A percentile compares a stretch with the other conserved stretches of the same genome.
Evolutionary conservation across 805 yeast genomes (phyloP).

Genomic region (Yarrowia sp.): DNA sequence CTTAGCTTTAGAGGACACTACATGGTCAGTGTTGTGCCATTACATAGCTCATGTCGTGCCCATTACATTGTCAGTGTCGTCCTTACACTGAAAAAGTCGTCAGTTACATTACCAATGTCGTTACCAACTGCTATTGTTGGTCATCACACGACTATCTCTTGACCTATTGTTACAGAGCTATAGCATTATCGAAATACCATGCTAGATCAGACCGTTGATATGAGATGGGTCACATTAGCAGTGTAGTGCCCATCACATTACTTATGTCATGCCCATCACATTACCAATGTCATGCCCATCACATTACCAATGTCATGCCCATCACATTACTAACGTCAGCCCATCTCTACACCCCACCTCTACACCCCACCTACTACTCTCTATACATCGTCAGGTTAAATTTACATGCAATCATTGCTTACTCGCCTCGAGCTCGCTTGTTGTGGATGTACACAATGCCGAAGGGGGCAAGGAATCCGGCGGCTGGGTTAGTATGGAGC

Average conservation of each 20-base stretch:
- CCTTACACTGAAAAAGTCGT: background rate
- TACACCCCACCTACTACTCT: too few relatives aligned
- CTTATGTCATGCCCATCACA: background rate
- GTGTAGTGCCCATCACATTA: slow-evolving; percentile 1
- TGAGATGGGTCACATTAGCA: background rate
- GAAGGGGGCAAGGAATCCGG: slow-evolving; percentile 80
- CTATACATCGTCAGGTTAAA: slow-evolving; percentile 20
- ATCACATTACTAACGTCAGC: background rate
- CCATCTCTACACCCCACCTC: background rate
- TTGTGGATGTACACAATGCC: slow-evolving; percentile 79
- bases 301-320: background rate
- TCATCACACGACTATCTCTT: too few relatives aligned
- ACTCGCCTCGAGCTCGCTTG: slow-evolving; percentile 53
- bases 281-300: background rate
- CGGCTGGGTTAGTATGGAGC: slow-evolving; percentile 46
- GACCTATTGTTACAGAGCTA: too few relatives aligned
- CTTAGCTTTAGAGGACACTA: background rate
- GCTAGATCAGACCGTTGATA: too few relatives aligned
- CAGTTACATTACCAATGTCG: too few relatives aligned
- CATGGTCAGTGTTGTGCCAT: background rate
- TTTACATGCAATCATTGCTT: slow-evolving; percentile 36
- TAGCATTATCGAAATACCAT: too few relatives aligned
- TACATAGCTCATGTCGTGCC: background rate
- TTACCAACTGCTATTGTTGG: too few relatives aligned
- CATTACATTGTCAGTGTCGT: background rate